Base-by-base conservation (phyloP, 2,329 filamentous ascomycete genomes). In the Botryotinia convoluta region DNA sequence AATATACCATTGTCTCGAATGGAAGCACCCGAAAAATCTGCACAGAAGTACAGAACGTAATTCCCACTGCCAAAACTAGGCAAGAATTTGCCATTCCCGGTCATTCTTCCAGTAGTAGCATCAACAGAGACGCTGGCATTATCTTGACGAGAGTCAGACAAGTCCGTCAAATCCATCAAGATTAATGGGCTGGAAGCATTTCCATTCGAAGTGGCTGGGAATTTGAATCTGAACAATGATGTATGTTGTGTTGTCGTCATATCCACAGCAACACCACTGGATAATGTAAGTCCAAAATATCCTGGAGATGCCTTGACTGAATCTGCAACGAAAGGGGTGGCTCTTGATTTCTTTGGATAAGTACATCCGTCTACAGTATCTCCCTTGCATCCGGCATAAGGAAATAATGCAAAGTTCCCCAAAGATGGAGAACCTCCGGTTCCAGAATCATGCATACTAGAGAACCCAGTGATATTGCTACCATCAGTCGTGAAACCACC, bases 391-490 rank as follows among this genome's bases (percentile, higher is more conserved):
- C 84, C 83, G 7, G 86, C 82, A 75, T 92, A 91, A 0, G 91
- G 86, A 75, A 94, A 93, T 1, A 94, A 83, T 0, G 92, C 89
- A 74, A 94, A 94, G 77, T 93, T 93, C 26, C 92, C 92, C 10
- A 93, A 82, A 2, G 90, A 93, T 0, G 91, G 88, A 0, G 82
- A 77, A 1, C 84, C 84, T 1, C 84, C 84, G 0, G 84, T 86
- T 29, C 84, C 84, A 54, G 81, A 83, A 76, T 86, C 84, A 76
- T 86, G 84, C 72, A 83, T 81, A 54, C 74, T 74, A 1, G 78
- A 79, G 67, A 81, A 80, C 37, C 79, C 79, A 4, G 78, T 79
- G 39, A 81, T 74, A 32, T 78, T 78, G 44, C 74, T 83, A 78
- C 84, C 84, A 77, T 85, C 82, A 6, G 83, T 85, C 1, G 87